These are phyloP conservation scores for Cercospora sojina DNA, from an alignment of 2,329 filamentous ascomycete species.

Conservation along the genomic window DNA sequence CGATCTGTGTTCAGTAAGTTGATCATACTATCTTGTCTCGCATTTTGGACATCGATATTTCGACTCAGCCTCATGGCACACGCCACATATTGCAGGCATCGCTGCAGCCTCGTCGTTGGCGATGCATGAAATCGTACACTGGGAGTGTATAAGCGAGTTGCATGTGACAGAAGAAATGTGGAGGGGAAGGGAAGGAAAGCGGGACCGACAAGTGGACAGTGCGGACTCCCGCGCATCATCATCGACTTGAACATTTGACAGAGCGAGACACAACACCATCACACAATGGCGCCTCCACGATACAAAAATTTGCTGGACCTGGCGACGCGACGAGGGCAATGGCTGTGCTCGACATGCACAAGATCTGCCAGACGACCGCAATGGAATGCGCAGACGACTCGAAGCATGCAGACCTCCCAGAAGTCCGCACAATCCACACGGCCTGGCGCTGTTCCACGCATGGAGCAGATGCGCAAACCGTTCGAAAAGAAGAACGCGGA, in stretches of 20 bases:
- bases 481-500: slow-evolving; percentile 69
- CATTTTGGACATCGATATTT: slow-evolving; percentile 55
- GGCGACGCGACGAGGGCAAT: slow-evolving; percentile 24
- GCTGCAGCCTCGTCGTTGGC: slow-evolving; percentile 15
- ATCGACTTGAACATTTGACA: background rate
- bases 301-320: slow-evolving; percentile 35
- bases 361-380: slow-evolving; percentile 10
- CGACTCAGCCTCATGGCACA: slow-evolving; percentile 46
- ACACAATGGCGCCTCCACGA: slow-evolving; percentile 34
- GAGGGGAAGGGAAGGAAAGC: background rate
- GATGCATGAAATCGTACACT: background rate
- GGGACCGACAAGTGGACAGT: background rate
- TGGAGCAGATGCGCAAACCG: slow-evolving; percentile 64
- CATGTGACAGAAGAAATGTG: background rate
- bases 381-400: slow-evolving; percentile 33
- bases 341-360: slow-evolving; percentile 28
- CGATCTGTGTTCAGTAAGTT: background rate
- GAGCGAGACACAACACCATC: background rate
- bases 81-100: slow-evolving; percentile 44
- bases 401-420: slow-evolving; percentile 31
- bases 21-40: slow-evolving; percentile 46
- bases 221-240: slow-evolving; percentile 6
- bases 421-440: slow-evolving; percentile 23
- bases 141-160: background rate
- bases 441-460: slow-evolving; percentile 49